Conservation (phyloP, 1,284 basidiomycete species). For the Naganishia sp. region DNA sequence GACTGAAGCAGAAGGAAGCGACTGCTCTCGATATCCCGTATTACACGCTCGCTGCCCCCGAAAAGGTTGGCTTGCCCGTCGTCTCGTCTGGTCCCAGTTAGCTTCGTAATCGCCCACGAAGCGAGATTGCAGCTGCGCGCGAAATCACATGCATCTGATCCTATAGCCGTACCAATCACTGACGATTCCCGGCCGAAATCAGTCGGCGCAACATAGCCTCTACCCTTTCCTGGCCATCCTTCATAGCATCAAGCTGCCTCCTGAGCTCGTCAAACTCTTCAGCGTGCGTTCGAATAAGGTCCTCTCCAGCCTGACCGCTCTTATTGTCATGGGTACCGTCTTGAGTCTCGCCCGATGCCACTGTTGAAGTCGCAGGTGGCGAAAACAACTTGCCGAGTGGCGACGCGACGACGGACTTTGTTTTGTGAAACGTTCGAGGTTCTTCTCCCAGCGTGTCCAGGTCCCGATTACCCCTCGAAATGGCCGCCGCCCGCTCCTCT, state of each 20-base stretch:
- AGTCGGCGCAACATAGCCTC: slow-evolving; percentile 42
- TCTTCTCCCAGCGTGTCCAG: not conserved
- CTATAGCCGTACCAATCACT: not conserved
- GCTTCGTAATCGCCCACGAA: too few relatives aligned
- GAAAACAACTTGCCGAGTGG: slow-evolving; percentile 45
- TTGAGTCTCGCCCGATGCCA: not conserved
- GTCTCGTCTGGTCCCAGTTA: too few relatives aligned
- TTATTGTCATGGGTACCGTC: slow-evolving; percentile 8
- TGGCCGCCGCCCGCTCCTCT: not conserved
- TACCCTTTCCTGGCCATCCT: slow-evolving; percentile 43
- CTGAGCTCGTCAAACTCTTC: slow-evolving; percentile 39
- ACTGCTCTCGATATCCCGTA: too few relatives aligned
- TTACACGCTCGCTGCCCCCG: too few relatives aligned
- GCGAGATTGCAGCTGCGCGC: too few relatives aligned
- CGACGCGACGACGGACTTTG: slow-evolving; percentile 12
- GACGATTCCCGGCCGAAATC: not conserved
- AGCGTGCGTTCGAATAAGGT: slow-evolving; percentile 17
- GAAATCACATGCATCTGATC: too few relatives aligned
- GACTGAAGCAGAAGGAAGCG: too few relatives aligned
- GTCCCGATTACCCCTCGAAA: slow-evolving; percentile 14
- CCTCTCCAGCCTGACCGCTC: not conserved
- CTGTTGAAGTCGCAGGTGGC: not conserved
- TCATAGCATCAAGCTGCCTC: slow-evolving; percentile 42
- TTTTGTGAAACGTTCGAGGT: not conserved
- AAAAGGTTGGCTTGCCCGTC: too few relatives aligned